phyloP scores from a whole-genome alignment of 2,329 filamentous ascomycete species.

The Aspergillus pseudotamarii region DNA sequence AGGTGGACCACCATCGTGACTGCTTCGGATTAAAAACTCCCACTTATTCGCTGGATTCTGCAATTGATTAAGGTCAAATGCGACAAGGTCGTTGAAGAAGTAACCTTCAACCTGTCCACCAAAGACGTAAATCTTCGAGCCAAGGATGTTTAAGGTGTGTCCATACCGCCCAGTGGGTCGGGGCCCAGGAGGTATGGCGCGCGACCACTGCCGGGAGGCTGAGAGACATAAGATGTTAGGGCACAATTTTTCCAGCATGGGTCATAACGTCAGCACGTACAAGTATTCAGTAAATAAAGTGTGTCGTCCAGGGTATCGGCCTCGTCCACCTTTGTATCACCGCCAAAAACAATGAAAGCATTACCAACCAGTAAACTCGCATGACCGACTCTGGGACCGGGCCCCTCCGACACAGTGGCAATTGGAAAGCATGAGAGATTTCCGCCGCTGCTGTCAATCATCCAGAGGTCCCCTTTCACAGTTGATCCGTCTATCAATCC shows the following conservation, averaged over 20 bases:
- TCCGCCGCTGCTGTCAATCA: slow-evolving; percentile 83
- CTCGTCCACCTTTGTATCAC: slow-evolving; percentile 96
- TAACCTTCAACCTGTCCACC: slow-evolving; percentile 95
- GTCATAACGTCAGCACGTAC: slow-evolving; percentile 59
- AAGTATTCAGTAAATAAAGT: slow-evolving; percentile 93
- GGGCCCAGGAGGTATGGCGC: slow-evolving; percentile 82
- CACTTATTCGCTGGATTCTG: slow-evolving; percentile 90
- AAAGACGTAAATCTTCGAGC: slow-evolving; percentile 96
- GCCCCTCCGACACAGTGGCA: slow-evolving; percentile 88
- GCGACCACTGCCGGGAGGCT: slow-evolving; percentile 98
- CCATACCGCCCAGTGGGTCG: slow-evolving; percentile 91
- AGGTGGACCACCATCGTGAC: slow-evolving; percentile 58
- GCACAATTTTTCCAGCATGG: slow-evolving; percentile 6
- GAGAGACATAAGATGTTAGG: slow-evolving; percentile 17
- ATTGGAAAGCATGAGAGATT: slow-evolving; percentile 90
- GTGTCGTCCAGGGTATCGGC: slow-evolving; percentile 91
- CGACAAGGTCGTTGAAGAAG: slow-evolving; percentile 96
- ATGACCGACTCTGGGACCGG: slow-evolving; percentile 92
- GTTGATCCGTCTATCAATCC: slow-evolving; percentile 92
- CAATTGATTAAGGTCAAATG: slow-evolving; percentile 92
- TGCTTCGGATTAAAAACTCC: slow-evolving; percentile 86
- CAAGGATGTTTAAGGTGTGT: slow-evolving; percentile 92
- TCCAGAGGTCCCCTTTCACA: slow-evolving; percentile 96
- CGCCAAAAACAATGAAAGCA: slow-evolving; percentile 97
- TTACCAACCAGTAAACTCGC: slow-evolving; percentile 93